Conservation (phyloP, 148 eudicot genomes). For the Arctostaphylos glauca region DNA sequence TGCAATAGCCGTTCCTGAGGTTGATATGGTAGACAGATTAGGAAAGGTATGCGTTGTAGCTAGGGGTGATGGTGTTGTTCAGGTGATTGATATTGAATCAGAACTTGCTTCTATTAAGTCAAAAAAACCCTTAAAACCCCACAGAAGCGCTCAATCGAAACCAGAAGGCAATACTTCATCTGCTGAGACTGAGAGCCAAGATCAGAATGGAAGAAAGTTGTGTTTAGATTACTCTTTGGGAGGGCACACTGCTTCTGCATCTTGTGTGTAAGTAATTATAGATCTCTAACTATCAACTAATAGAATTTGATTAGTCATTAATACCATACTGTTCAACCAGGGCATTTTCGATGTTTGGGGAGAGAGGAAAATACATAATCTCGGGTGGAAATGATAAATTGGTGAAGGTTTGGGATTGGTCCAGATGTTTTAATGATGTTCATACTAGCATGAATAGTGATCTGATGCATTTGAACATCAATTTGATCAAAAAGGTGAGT, state of each 20-base stretch:
- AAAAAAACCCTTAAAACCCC: constrained; percentile 38
- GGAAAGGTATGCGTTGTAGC: constrained; percentile 84
- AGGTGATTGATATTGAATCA: constrained; percentile 67
- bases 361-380: constrained; percentile 76
- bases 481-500: constrained; percentile 69
- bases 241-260: constrained; percentile 85
- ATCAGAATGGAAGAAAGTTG: constrained; percentile 43
- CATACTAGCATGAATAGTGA: constrained; percentile 32
- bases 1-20: constrained; percentile 82
- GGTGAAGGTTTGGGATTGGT: constrained; percentile 97
- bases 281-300: not conserved
- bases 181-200: constrained; percentile 29
- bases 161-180: constrained; percentile 33
- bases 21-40: constrained; percentile 66
- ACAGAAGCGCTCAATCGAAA: constrained; percentile 29
- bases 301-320: not conserved
- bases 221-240: constrained; percentile 69
- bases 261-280: constrained; percentile 76
- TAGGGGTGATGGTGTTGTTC: constrained; percentile 91
- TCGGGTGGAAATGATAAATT: constrained; percentile 90
- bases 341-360: constrained; percentile 89
- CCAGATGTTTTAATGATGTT: constrained; percentile 35
- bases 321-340: constrained; percentile 29
- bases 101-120: constrained; percentile 56
- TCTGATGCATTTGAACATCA: constrained; percentile 44